A percentile compares a stretch with the other conserved stretches of the same genome.
Evolutionary conservation across 768 basidiomycete species (phyloP).

Genomic region (Serendipita sp.): DNA sequence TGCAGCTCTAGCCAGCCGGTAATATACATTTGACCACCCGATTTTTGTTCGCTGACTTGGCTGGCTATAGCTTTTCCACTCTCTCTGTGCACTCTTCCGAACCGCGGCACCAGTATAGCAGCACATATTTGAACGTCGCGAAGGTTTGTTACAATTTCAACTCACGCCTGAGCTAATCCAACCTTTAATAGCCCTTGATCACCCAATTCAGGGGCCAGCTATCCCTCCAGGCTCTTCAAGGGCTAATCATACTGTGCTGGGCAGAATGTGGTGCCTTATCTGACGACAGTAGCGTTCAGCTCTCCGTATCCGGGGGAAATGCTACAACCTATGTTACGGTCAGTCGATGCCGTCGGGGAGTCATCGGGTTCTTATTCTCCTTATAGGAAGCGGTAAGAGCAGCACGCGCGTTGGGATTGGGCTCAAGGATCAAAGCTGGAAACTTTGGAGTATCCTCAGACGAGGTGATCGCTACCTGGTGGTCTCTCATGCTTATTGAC

Average conservation of each 20-base stretch:
- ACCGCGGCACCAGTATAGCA: not conserved
- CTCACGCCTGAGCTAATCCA: not conserved
- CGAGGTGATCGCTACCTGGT: conserved; percentile 3
- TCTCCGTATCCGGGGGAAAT: not conserved
- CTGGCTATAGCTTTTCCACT: not conserved
- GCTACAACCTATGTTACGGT: conserved; percentile 2
- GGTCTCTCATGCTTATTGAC: not conserved
- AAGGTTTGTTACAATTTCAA: not conserved
- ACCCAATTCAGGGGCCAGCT: not conserved
- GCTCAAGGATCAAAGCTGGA: not conserved
- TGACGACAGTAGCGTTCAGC: not conserved
- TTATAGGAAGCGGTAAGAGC: not conserved
- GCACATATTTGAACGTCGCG: not conserved
- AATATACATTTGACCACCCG: not conserved
- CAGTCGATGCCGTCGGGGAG: not conserved
- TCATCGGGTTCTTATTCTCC: not conserved
- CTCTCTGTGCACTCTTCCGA: not conserved
- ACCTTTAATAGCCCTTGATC: conserved; percentile 1
- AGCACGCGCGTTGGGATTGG: not conserved
- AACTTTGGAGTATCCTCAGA: not conserved
- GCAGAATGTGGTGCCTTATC: not conserved
- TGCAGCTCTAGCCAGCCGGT: not conserved
- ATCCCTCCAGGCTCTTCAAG: conserved; percentile 1
- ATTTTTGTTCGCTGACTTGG: not conserved
- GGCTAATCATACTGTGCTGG: not conserved